Percentiles rank a stretch among this genome's conserved stretches.
These are phyloP conservation scores for Stephania cephalantha DNA, from an alignment of 164 flowering plant species.

Conservation along the genomic window DNA sequence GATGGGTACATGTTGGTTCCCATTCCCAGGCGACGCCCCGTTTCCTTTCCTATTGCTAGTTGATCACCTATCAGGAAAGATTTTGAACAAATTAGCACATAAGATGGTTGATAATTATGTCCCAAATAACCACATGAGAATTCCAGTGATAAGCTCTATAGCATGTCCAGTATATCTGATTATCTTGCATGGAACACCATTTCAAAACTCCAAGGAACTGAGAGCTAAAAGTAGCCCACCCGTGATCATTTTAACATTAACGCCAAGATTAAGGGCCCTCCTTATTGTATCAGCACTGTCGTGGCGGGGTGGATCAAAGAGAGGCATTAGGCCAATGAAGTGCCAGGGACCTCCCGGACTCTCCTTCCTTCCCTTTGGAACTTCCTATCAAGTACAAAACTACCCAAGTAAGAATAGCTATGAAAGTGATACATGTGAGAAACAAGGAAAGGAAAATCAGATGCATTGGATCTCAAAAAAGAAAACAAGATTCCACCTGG, in stretches of 20 bases:
- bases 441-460: background rate
- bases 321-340: conserved; percentile 82
- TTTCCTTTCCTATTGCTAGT: conserved; percentile 83
- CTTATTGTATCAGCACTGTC: conserved; percentile 97
- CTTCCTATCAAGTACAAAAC: conserved; percentile 46
- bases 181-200: no score
- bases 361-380: conserved; percentile 71
- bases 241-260: conserved; percentile 95
- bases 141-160: no score
- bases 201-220: conserved; percentile 2
- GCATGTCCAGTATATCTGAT: no score
- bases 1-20: conserved; percentile 95
- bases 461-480: background rate
- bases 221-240: conserved; percentile 34
- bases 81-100: background rate
- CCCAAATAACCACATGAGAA: no score
- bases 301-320: conserved; percentile 93
- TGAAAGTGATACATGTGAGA: background rate
- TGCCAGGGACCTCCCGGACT: conserved; percentile 89
- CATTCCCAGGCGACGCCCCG: conserved; percentile 87
- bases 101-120: background rate
- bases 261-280: conserved; percentile 92
- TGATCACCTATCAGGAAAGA: conserved; percentile 56
- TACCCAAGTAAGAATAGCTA: background rate
- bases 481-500: conserved; percentile 38